Conservation (phyloP, 257 asterid genomes). For the Plectranthus barbatus region DNA sequence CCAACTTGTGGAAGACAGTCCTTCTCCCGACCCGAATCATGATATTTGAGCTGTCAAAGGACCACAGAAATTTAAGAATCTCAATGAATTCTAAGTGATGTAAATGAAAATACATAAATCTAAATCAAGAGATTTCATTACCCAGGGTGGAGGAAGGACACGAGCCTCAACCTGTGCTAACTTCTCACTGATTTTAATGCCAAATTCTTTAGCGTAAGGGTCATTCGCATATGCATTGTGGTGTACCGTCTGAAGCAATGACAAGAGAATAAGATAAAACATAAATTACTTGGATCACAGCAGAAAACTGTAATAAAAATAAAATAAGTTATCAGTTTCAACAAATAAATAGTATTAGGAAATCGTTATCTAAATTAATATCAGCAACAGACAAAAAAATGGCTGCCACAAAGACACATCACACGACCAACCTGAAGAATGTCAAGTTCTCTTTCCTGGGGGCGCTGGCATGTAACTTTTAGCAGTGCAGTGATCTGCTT, state of each 20-base stretch:
- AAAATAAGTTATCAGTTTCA: not conserved
- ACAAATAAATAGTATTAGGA: no score
- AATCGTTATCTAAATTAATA: not conserved
- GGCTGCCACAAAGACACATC: not conserved
- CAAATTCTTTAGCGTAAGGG: constrained; percentile 83
- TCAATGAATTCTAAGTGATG: not conserved
- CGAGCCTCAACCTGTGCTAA: constrained; percentile 98
- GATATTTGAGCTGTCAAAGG: constrained; percentile 73
- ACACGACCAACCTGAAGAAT: constrained; percentile 51
- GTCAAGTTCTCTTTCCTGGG: constrained; percentile 66
- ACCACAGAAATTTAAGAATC: not conserved
- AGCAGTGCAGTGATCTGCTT: constrained; percentile 84
- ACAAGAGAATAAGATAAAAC: not conserved
- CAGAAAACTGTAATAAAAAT: not conserved
- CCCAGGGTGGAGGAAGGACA: constrained; percentile 87
- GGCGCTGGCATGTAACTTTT: constrained; percentile 96
- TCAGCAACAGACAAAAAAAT: not conserved
- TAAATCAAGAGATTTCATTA: constrained; percentile 15
- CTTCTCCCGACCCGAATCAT: constrained; percentile 87
- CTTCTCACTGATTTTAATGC: constrained; percentile 81
- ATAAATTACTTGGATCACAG: not conserved
- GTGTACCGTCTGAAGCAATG: constrained; percentile 53
- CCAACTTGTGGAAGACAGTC: constrained; percentile 94
- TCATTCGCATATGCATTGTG: constrained; percentile 79
- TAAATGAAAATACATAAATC: not conserved